Base-by-base conservation (phyloP, 139 green algal genomes). In the Chlorella sp. region DNA sequence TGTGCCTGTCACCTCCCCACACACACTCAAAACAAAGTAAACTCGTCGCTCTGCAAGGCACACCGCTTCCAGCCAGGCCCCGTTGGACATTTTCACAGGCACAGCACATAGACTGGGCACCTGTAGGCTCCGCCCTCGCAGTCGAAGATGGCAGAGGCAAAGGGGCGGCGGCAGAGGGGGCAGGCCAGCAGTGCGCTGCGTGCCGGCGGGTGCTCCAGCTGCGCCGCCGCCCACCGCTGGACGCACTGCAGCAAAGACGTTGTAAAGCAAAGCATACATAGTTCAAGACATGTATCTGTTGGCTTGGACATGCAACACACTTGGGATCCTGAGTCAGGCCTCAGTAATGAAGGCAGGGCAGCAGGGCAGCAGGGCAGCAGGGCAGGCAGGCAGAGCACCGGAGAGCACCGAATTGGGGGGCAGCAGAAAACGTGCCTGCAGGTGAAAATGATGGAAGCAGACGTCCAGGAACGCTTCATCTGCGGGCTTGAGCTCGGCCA, bases 401-500 rank as follows among this genome's bases (percentile, higher is more conserved):
- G n/a, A 18, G 28, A 30, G 48, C 80, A 48, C 0, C 28, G 12
- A 1, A 42, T 3, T 18, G 0, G 18, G 19, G 42, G 73, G 73
- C 30, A 11, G 3, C 73, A 32, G 7, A 3, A 39, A 40, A 40
- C 82, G 2, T 22, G 42, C 89, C 64, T 75, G 24, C 5, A 88
- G 81, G 83, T 90, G 91, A 42, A 92, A 93, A 16, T 86, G 79
- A 36, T 93, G 91, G 40, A 87, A 89, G 88, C 91, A 93, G 22
- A 24, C 22, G 34, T 93, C 88, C 22, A 93, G n/a, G 39, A 90
- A 93, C 0, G 91, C 82, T 42, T 92, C 85, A 0, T 92, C 40
- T 21, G 39, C 34, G 3, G 42, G 39, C 21, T 57, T 22, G 32
- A 83, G 36, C 26, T 85, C 82, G 1, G 60, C 1, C 32, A 92